phyloP scores from a whole-genome alignment of 768 basidiomycete species.

The Calocybe indica region DNA sequence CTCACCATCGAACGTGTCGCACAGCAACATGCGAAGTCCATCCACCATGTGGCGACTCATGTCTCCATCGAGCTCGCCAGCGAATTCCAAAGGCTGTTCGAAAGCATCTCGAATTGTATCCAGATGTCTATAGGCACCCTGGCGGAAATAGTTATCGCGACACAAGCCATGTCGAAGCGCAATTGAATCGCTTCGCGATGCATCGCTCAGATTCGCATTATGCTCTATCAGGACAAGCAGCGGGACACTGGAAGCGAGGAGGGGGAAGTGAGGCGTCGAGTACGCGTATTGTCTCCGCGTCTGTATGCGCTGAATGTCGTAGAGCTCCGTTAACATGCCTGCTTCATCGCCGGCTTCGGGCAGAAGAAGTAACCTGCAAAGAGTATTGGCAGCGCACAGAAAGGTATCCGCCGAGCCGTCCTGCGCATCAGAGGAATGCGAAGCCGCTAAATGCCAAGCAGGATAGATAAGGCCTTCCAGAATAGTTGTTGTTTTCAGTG shows the following conservation, averaged over 20 bases:
- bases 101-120: constrained; percentile 66
- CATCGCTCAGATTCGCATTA: constrained; percentile 43
- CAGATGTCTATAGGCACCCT: constrained; percentile 71
- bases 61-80: constrained; percentile 37
- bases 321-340: constrained; percentile 41
- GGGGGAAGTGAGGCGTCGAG: constrained; percentile 56
- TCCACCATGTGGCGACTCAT: constrained; percentile 59
- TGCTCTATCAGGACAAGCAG: constrained; percentile 67
- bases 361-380: constrained; percentile 57
- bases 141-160: constrained; percentile 61
- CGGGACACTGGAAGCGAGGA: constrained; percentile 59
- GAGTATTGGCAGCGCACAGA: constrained; percentile 54
- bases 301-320: constrained; percentile 63
- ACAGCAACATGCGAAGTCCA: constrained; percentile 61
- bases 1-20: constrained; percentile 55
- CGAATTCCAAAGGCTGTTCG: constrained; percentile 51
- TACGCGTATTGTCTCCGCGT: constrained; percentile 68
- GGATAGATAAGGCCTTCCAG: constrained; percentile 74
- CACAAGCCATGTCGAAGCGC: constrained; percentile 56
- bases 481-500: constrained; percentile 67
- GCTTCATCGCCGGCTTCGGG: constrained; percentile 36
- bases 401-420: constrained; percentile 40
- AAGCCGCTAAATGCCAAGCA: constrained; percentile 60
- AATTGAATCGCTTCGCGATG: constrained; percentile 41
- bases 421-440: constrained; percentile 27